These are phyloP conservation scores for Russula griseocarnosa DNA, from an alignment of 768 basidiomycete genomes.

Conservation along the genomic window DNA sequence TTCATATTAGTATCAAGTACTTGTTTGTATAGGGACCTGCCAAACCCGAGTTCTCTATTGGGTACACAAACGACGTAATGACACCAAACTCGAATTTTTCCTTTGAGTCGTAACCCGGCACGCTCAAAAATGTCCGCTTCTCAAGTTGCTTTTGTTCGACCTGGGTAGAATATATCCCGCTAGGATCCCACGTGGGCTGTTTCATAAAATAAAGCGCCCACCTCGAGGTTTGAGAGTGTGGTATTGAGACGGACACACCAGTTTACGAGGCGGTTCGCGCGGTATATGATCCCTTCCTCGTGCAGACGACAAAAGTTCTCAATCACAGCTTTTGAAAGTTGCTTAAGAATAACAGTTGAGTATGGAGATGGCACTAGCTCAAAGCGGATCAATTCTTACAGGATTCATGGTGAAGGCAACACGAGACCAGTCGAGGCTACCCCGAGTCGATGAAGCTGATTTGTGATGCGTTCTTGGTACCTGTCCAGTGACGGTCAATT, in stretches of 20 bases:
- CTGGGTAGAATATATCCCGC: conserved; percentile 43
- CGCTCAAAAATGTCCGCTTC: conserved; percentile 79
- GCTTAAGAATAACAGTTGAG: conserved; percentile 31
- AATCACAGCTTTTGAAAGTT: conserved; percentile 78
- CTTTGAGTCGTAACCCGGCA: conserved; percentile 93
- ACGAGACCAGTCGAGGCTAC: conserved; percentile 91
- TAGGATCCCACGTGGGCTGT: neutral
- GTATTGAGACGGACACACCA: conserved; percentile 98
- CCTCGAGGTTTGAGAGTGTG: conserved; percentile 96
- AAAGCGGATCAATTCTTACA: conserved; percentile 40
- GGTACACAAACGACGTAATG: conserved; percentile 94
- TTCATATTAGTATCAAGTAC: neutral
- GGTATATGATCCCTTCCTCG: conserved; percentile 89
- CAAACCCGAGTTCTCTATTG: conserved; percentile 77
- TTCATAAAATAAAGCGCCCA: conserved; percentile 32
- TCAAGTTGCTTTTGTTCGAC: conserved; percentile 89
- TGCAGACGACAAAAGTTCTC: conserved; percentile 90
- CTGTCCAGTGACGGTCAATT: conserved; percentile 38
- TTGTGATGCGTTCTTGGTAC: conserved; percentile 90
- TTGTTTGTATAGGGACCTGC: neutral
- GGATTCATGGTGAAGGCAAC: conserved; percentile 95
- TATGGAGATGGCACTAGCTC: neutral
- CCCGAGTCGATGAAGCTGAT: conserved; percentile 86
- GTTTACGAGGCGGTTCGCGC: conserved; percentile 94
- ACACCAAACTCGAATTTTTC: conserved; percentile 97